Evolutionary conservation across 2,329 filamentous ascomycete genomes (phyloP).

Genomic region (Stenocarpella maydis): DNA sequence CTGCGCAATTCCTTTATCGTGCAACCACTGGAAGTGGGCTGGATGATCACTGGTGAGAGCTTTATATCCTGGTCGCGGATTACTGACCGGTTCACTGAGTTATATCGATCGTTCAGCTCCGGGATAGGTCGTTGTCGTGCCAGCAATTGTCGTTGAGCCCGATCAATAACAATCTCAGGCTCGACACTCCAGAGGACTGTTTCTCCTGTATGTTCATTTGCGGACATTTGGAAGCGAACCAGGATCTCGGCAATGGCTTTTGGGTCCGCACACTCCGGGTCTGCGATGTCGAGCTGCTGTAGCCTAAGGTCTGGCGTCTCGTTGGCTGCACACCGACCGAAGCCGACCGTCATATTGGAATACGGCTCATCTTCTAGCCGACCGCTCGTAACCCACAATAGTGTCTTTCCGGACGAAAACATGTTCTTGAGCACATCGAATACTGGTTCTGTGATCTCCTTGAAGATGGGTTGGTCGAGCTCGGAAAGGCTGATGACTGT

Average conservation of each 20-base stretch:
- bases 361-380: slow-evolving; percentile 37
- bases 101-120: slow-evolving; percentile 37
- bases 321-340: slow-evolving; percentile 35
- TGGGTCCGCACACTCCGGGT: slow-evolving; percentile 22
- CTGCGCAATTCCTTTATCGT: neutral
- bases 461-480: slow-evolving; percentile 42
- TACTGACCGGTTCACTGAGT: slow-evolving; percentile 22
- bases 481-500: slow-evolving; percentile 39
- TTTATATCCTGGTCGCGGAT: neutral
- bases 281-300: slow-evolving; percentile 39
- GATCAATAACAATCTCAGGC: slow-evolving; percentile 36
- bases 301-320: slow-evolving; percentile 37
- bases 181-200: slow-evolving; percentile 34
- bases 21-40: neutral
- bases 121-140: slow-evolving; percentile 27
- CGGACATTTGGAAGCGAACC: slow-evolving; percentile 15
- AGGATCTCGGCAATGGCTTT: slow-evolving; percentile 35
- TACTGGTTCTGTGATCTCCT: slow-evolving; percentile 34
- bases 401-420: slow-evolving; percentile 34
- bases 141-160: slow-evolving; percentile 13
- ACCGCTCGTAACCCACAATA: slow-evolving; percentile 42
- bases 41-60: neutral
- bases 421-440: slow-evolving; percentile 36
- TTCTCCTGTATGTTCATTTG: neutral
- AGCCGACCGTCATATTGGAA: slow-evolving; percentile 40